Evolutionary conservation across 2,329 filamentous ascomycete genomes (phyloP), one percentile per base, ranked within the genome.

Genomic region (Volutella citrinella): DNA sequence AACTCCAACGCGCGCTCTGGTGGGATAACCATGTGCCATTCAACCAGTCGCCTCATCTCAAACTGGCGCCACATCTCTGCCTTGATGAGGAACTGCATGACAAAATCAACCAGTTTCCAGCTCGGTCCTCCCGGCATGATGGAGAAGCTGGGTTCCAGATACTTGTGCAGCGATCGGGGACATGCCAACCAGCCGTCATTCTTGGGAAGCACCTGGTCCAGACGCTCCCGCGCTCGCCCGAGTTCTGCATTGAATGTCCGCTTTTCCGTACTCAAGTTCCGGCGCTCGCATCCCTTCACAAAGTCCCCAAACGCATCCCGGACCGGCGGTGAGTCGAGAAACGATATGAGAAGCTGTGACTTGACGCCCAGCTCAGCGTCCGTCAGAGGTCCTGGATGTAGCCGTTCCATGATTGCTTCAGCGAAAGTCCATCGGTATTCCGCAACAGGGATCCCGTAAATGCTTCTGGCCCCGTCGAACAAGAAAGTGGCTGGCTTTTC

Each of bases 51-150:
- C 7, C 40, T 38, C 11, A 36, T 43, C 33, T 40, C 36, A 30
- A 53, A 42, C 13, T 36, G 37, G 4, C 54, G 47, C 49, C 53
- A 57, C 11, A 55, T 27, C 30, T 57, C 54, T 5, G 30, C 34
- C 15, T 36, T 34, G 9, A 57, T 13, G 17, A 57, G 43, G 30
- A 57, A 57, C 12, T 41, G 45, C 12, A 57, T 17, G 17, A 47
- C 28, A 10, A 43, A 36, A 13, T 54, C 32, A 4, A 28, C 8
- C 4, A 49, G 26, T 5, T 18, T n/a, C 45, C 48, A 45, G 3
- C 9, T 25, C 7, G 17, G n/a, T n/a, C n/a, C n/a, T n/a, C n/a
- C n/a, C n/a, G n/a, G n/a, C n/a, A n/a, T n/a, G n/a, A n/a, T n/a
- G n/a, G n/a, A n/a, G n/a, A n/a, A n/a, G n/a, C n/a, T n/a, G n/a